phyloP scores from a whole-genome alignment of 352 stramenopile genomes.

The Phytophthora rubi region DNA sequence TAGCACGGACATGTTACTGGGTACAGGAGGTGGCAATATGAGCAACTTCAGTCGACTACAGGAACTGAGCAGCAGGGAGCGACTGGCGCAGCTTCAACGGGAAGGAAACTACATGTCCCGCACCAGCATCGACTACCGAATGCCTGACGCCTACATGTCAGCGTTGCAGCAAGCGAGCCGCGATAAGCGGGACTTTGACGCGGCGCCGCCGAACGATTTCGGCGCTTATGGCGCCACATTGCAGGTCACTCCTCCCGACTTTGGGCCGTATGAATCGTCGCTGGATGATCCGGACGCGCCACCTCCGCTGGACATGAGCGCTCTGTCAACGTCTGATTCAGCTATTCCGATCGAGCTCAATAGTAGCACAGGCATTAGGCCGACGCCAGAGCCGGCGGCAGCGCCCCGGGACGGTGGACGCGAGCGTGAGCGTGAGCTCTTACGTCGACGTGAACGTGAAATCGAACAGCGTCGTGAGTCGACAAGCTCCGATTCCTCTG shows the following conservation, averaged over 20 bases:
- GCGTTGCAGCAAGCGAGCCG: conserved; percentile 39
- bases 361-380: conserved; percentile 8
- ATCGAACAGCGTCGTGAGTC: conserved; percentile 43
- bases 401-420: conserved; percentile 15
- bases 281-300: conserved; percentile 18
- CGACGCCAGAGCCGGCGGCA: conserved; percentile 9
- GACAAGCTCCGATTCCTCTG: conserved; percentile 69
- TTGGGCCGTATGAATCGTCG: conserved; percentile 32
- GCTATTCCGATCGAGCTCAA: conserved; percentile 31
- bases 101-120: conserved; percentile 32
- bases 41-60: conserved; percentile 45
- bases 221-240: conserved; percentile 27
- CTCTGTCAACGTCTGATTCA: conserved; percentile 33
- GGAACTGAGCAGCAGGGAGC: conserved; percentile 41
- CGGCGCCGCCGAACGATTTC: conserved; percentile 33
- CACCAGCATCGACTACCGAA: conserved; percentile 33
- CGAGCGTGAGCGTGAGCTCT: conserved; percentile 19
- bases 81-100: conserved; percentile 35
- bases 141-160: conserved; percentile 46
- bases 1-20: conserved; percentile 38
- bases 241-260: conserved; percentile 30
- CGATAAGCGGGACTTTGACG: conserved; percentile 40
- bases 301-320: conserved; percentile 43
- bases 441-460: conserved; percentile 30
- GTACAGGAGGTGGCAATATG: conserved; percentile 19